Percentiles rank a stretch among this genome's conserved stretches.
Conservation (phyloP, 2,329 filamentous ascomycete species). For the Plectosphaerella cucumerina region DNA sequence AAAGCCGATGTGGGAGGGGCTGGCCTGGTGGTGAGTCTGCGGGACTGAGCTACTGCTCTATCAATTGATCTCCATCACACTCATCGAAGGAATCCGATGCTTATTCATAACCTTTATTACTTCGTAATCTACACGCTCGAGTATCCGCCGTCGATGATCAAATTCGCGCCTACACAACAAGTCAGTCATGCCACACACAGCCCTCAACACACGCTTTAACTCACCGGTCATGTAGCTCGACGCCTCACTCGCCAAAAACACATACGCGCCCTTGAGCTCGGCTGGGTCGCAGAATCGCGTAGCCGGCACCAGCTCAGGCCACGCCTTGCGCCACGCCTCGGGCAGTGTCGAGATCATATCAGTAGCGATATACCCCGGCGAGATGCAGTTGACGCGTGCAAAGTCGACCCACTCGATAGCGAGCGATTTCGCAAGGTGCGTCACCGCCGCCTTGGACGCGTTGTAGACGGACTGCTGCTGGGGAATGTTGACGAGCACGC, state of each 20-base stretch:
- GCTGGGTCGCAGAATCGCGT: slow-evolving; percentile 10
- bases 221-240: slow-evolving; percentile 37
- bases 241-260: slow-evolving; percentile 33
- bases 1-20: too few species aligned
- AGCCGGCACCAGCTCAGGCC: slow-evolving; percentile 9
- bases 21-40: too few species aligned
- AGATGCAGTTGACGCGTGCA: slow-evolving; percentile 28
- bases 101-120: background rate
- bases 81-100: background rate
- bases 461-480: slow-evolving; percentile 64
- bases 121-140: background rate
- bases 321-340: slow-evolving; percentile 1
- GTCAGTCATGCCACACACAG: background rate
- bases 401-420: slow-evolving; percentile 69
- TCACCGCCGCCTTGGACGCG: slow-evolving; percentile 68
- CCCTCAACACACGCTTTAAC: background rate
- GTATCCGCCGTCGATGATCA: background rate
- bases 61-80: too few species aligned
- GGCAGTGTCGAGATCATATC: slow-evolving; percentile 3
- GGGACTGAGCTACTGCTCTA: too few species aligned
- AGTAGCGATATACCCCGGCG: slow-evolving; percentile 10
- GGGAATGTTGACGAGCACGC: slow-evolving; percentile 33
- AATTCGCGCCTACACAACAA: background rate
- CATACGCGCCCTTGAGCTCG: slow-evolving; percentile 54
- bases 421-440: slow-evolving; percentile 67